These are phyloP conservation scores for Apiospora saccharicola DNA, from an alignment of 2,329 filamentous ascomycete genomes.

Conservation along the genomic window DNA sequence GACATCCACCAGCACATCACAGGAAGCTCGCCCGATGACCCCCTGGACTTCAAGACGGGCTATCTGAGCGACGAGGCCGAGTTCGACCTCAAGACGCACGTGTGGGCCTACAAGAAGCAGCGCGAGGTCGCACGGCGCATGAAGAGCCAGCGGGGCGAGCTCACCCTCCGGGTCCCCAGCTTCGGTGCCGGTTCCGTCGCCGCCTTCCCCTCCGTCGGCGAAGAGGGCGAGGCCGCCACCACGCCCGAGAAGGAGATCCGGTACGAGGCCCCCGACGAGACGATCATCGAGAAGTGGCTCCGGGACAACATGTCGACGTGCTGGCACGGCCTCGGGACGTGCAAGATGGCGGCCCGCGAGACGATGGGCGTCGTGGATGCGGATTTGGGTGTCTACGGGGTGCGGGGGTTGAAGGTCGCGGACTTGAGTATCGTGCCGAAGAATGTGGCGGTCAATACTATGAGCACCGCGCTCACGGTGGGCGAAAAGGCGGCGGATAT, in stretches of 20 bases:
- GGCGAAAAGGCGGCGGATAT: constrained; percentile 52
- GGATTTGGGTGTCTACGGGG: constrained; percentile 46
- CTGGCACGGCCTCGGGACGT: constrained; percentile 48
- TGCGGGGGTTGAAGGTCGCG: constrained; percentile 44
- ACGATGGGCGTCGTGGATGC: constrained; percentile 46
- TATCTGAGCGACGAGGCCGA: constrained; percentile 57
- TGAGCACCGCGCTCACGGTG: constrained; percentile 52
- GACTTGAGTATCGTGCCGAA: constrained; percentile 39
- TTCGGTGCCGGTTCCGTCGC: constrained; percentile 53
- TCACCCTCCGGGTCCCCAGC: constrained; percentile 50
- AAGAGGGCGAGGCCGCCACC: constrained; percentile 50
- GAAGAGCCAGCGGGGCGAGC: constrained; percentile 56
- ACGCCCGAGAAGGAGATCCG: constrained; percentile 47
- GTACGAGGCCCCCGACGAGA: constrained; percentile 52
- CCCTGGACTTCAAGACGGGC: constrained; percentile 64
- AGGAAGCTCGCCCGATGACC: constrained; percentile 47
- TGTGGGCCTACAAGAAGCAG: constrained; percentile 64
- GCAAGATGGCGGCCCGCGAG: constrained; percentile 45
- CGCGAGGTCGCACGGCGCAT: constrained; percentile 57
- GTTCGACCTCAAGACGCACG: constrained; percentile 62
- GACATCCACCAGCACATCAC: constrained; percentile 62
- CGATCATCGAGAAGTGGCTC: constrained; percentile 48
- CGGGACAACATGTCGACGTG: constrained; percentile 43
- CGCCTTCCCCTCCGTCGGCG: constrained; percentile 41
- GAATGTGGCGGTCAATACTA: constrained; percentile 51